These are phyloP conservation scores for Solanum hybrid DNA, from an alignment of 305 asterid species.

Conservation along the genomic window DNA sequence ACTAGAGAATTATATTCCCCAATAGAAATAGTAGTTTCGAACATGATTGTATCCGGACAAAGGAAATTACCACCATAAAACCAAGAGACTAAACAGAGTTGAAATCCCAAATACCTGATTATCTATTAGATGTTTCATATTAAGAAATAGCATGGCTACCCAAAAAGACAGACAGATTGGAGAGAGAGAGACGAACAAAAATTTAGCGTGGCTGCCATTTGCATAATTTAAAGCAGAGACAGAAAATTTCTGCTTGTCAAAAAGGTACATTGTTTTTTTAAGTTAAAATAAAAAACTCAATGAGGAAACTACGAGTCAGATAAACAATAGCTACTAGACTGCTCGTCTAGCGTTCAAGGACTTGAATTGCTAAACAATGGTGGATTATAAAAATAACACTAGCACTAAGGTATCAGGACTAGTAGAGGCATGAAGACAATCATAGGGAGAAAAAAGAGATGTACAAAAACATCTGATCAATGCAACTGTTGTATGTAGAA, in stretches of 20 bases:
- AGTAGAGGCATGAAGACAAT: not conserved
- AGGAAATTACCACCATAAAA: conserved; percentile 2
- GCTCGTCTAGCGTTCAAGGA: not conserved
- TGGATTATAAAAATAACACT: not conserved
- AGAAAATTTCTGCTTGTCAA: not conserved
- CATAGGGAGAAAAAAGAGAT: not conserved
- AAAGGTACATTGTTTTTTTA: not conserved
- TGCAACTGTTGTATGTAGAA: not conserved
- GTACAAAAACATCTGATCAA: not conserved
- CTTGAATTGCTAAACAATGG: not conserved
- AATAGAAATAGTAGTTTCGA: not conserved
- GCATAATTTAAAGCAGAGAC: not conserved
- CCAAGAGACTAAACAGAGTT: not conserved
- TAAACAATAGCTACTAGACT: not conserved
- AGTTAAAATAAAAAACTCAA: not conserved
- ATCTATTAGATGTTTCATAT: not conserved
- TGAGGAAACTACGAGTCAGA: not conserved
- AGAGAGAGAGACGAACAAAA: not conserved
- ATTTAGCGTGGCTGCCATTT: not conserved
- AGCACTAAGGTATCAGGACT: not conserved
- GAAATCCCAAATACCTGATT: not conserved
- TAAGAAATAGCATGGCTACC: not conserved
- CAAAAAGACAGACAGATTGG: not conserved
- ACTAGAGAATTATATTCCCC: not conserved
- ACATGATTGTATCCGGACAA: not conserved